Percentiles rank a stretch among this genome's conserved stretches.
phyloP scores from a whole-genome alignment of 768 basidiomycete genomes.

The Tephrocybe sp. region DNA sequence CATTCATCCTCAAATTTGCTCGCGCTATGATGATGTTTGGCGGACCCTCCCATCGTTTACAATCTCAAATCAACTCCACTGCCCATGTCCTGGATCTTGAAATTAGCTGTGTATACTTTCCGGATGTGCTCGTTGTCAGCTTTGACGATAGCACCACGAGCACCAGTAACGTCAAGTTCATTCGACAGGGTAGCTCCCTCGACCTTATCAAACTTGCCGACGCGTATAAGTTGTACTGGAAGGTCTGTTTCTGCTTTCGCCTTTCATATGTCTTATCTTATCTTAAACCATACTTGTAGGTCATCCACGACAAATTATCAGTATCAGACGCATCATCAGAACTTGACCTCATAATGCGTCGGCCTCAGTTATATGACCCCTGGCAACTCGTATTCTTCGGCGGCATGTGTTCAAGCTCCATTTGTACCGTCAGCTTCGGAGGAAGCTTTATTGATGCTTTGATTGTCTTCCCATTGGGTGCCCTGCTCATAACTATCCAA shows the following conservation, averaged over 20 bases:
- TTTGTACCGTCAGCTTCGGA: slow-evolving; percentile 68
- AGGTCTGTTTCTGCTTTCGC: slow-evolving; percentile 34
- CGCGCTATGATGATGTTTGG: slow-evolving; percentile 91
- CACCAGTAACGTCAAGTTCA: slow-evolving; percentile 79
- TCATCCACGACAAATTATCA: slow-evolving; percentile 79
- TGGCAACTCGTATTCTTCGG: slow-evolving; percentile 69
- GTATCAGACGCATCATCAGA: slow-evolving; percentile 69
- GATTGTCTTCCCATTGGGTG: slow-evolving; percentile 71
- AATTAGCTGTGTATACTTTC: slow-evolving; percentile 69
- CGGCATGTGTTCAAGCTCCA: slow-evolving; percentile 72
- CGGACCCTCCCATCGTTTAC: slow-evolving; percentile 78
- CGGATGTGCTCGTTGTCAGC: slow-evolving; percentile 73
- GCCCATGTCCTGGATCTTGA: slow-evolving; percentile 75
- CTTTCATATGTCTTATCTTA: not conserved
- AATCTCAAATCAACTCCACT: slow-evolving; percentile 77
- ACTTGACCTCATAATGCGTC: slow-evolving; percentile 73
- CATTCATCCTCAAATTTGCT: slow-evolving; percentile 81
- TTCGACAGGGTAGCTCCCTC: slow-evolving; percentile 65
- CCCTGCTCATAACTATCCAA: slow-evolving; percentile 70
- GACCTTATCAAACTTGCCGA: slow-evolving; percentile 77
- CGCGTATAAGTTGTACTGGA: slow-evolving; percentile 73
- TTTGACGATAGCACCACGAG: slow-evolving; percentile 81
- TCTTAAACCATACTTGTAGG: slow-evolving; percentile 32
- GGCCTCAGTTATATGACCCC: slow-evolving; percentile 56
- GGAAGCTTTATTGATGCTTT: slow-evolving; percentile 79